A percentile compares a stretch with the other conserved stretches of the same genome.
Evolutionary conservation across 2,329 filamentous ascomycete genomes (phyloP).

Genomic region (Cryphonectria parasitica): DNA sequence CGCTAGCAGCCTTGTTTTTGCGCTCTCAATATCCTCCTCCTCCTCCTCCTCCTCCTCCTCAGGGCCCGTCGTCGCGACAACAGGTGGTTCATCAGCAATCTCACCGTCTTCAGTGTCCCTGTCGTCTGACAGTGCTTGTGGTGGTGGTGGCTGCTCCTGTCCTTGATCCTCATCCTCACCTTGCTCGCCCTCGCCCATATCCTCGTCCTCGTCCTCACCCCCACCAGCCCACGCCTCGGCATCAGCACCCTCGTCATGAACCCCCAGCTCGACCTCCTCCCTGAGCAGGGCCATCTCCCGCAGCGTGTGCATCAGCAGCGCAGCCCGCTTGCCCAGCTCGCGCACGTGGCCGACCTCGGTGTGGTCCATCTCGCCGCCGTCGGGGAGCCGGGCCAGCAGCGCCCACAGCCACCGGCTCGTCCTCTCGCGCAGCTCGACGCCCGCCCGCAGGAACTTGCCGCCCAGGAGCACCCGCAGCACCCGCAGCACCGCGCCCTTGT

Average conservation of each 20-base stretch:
- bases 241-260: constrained; percentile 44
- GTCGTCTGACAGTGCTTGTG: constrained; percentile 4
- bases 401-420: constrained; percentile 87
- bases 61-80: constrained; percentile 32
- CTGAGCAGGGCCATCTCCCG: constrained; percentile 55
- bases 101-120: constrained; percentile 44
- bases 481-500: constrained; percentile 67
- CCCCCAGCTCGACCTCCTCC: constrained; percentile 46
- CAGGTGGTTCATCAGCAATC: constrained; percentile 38
- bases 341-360: constrained; percentile 76
- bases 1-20: constrained; percentile 53
- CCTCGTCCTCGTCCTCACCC: constrained; percentile 42
- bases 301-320: constrained; percentile 60
- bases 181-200: constrained; percentile 28
- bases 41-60: constrained; percentile 16
- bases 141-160: background rate
- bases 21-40: constrained; percentile 49
- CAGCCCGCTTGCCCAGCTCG: constrained; percentile 78
- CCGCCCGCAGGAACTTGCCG: constrained; percentile 65
- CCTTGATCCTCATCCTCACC: constrained; percentile 39
- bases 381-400: constrained; percentile 74
- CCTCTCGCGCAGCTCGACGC: constrained; percentile 62
- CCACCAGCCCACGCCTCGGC: constrained; percentile 45
- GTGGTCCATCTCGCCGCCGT: constrained; percentile 74
- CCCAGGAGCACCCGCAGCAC: constrained; percentile 69